Conservation (phyloP, 148 eudicot genomes). For the Cornus controversa region DNA sequence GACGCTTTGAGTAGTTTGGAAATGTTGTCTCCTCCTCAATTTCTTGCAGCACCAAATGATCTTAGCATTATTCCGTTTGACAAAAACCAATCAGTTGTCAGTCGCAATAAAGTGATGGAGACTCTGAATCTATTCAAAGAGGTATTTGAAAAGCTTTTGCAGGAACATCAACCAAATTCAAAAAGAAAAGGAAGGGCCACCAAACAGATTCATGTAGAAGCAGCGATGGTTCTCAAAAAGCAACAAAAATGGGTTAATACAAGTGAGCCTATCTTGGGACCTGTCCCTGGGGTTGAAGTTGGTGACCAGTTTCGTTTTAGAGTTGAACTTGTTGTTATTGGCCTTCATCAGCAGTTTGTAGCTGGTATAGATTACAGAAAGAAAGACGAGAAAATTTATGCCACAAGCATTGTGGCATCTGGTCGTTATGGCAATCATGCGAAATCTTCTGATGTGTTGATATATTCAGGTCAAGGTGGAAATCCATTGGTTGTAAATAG, state of each 20-base stretch:
- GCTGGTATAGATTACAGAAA: conserved; percentile 45
- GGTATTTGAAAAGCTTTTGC: neutral
- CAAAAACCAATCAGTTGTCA: neutral
- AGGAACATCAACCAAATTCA: conserved; percentile 2
- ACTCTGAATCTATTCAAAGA: conserved; percentile 18
- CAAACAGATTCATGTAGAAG: neutral
- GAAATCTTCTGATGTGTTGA: conserved; percentile 22
- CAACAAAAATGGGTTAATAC: conserved; percentile 20
- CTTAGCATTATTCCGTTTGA: neutral
- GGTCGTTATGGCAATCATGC: conserved; percentile 37
- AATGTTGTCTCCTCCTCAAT: no score
- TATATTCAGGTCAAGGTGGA: conserved; percentile 58
- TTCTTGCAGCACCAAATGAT: conserved; percentile 7
- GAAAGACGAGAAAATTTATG: conserved; percentile 23
- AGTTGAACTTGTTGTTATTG: conserved; percentile 42
- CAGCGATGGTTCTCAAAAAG: conserved; percentile 22
- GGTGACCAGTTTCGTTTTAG: conserved; percentile 47
- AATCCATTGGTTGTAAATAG: conserved; percentile 7
- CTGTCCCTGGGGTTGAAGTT: conserved; percentile 43
- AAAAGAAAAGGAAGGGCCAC: conserved; percentile 1
- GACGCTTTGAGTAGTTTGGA: no score
- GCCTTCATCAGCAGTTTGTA: conserved; percentile 39
- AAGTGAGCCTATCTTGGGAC: conserved; percentile 21
- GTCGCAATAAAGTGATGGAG: conserved; percentile 21
- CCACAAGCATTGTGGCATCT: conserved; percentile 49